These are phyloP conservation scores for Euphorbia lathyris DNA, from an alignment of 345 rosid genomes.

Conservation along the genomic window DNA sequence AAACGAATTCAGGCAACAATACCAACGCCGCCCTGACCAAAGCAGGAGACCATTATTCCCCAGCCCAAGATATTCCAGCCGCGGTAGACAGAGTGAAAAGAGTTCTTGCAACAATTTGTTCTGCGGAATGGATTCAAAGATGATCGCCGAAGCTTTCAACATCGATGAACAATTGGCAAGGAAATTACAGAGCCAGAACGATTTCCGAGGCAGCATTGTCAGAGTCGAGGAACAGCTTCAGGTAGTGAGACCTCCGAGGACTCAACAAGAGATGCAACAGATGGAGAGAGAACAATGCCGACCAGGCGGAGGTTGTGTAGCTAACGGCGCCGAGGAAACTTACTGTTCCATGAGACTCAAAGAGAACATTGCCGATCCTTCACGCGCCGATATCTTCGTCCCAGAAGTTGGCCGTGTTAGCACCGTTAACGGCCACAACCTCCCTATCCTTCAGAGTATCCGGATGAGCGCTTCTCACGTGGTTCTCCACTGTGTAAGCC, in stretches of 20 bases:
- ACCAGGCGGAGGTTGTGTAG: constrained; percentile 11
- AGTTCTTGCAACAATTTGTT: constrained; percentile 45
- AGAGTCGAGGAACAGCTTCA: constrained; percentile 47
- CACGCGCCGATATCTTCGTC: constrained; percentile 53
- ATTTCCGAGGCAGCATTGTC: constrained; percentile 57
- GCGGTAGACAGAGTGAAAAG: constrained; percentile 6
- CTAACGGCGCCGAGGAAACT: constrained; percentile 75
- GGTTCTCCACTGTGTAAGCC: constrained; percentile 31
- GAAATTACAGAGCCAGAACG: constrained; percentile 44
- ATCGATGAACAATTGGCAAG: constrained; percentile 37
- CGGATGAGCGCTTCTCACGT: constrained; percentile 61
- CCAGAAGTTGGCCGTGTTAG: constrained; percentile 53
- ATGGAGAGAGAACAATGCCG: constrained; percentile 14
- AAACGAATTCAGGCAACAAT: constrained; percentile 24
- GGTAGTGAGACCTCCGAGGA: constrained; percentile 24
- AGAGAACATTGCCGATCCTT: constrained; percentile 61
- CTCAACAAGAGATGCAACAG: not conserved
- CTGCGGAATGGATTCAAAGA: constrained; percentile 44
- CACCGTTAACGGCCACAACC: constrained; percentile 52
- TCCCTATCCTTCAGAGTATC: constrained; percentile 53
- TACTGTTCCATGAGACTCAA: constrained; percentile 53
- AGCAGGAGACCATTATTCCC: constrained; percentile 20
- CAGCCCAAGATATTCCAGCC: not conserved
- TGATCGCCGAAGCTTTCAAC: constrained; percentile 60
- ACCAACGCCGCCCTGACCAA: not conserved